Evolutionary conservation across 805 yeast species (phyloP).

Genomic region (Saccharomycopsis capsularis): DNA sequence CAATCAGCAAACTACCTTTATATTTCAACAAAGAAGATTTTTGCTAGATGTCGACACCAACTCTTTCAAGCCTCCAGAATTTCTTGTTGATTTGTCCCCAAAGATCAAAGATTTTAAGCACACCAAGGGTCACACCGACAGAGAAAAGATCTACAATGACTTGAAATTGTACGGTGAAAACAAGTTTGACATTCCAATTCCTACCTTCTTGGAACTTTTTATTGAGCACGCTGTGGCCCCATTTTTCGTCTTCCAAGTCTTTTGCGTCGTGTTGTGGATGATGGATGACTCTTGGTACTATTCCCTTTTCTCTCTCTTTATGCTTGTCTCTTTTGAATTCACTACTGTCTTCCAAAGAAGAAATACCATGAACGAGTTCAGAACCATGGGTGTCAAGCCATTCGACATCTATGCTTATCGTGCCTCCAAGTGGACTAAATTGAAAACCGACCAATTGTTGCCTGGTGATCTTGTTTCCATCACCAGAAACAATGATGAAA

Average conservation of each 20-base stretch:
- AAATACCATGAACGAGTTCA: slow-evolving; percentile 89
- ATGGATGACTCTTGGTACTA: slow-evolving; percentile 97
- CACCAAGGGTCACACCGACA: slow-evolving; percentile 29
- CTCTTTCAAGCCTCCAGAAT: slow-evolving; percentile 75
- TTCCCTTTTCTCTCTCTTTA: slow-evolving; percentile 82
- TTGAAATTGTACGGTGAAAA: slow-evolving; percentile 72
- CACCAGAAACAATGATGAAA: slow-evolving; percentile 82
- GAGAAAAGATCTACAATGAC: slow-evolving; percentile 31
- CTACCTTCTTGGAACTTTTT: slow-evolving; percentile 83
- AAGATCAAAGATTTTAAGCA: slow-evolving; percentile 44
- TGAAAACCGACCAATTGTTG: slow-evolving; percentile 66
- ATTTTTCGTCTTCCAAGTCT: slow-evolving; percentile 91
- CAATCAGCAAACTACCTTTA: slow-evolving; percentile 59
- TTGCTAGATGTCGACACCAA: slow-evolving; percentile 49
- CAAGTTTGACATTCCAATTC: slow-evolving; percentile 90
- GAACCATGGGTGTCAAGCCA: slow-evolving; percentile 95
- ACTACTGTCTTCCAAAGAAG: slow-evolving; percentile 95
- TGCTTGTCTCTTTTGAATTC: slow-evolving; percentile 88
- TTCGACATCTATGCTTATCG: slow-evolving; percentile 70
- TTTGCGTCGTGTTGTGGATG: slow-evolving; percentile 92
- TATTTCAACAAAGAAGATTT: slow-evolving; percentile 89
- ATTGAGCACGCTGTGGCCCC: slow-evolving; percentile 98
- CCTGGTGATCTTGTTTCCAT: slow-evolving; percentile 91
- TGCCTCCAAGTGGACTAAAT: slow-evolving; percentile 57
- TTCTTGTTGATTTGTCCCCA: slow-evolving; percentile 57